Conservation (phyloP, 164 flowering plant species). For the Kingdonia uniflora region DNA sequence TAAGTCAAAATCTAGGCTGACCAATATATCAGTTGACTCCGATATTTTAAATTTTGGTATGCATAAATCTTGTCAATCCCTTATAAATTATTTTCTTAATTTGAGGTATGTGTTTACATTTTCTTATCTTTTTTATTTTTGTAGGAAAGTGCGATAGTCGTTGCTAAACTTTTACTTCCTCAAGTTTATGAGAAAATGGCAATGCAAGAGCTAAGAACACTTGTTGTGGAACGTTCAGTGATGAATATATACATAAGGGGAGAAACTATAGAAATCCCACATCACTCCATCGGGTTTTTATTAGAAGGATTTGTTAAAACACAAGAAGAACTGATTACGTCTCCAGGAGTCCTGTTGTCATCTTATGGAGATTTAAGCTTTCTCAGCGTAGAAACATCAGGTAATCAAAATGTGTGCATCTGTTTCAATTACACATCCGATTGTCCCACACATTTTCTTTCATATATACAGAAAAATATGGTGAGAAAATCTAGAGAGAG, state of each 20-base stretch:
- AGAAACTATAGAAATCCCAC: slow-evolving; percentile 62
- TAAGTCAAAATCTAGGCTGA: too few species aligned
- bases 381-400: slow-evolving; percentile 28
- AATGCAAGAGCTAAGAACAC: slow-evolving; percentile 70
- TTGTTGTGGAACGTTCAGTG: slow-evolving; percentile 62
- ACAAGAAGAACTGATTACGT: slow-evolving; percentile 44
- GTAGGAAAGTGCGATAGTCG: slow-evolving; percentile 71
- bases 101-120: too few species aligned
- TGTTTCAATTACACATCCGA: too few species aligned
- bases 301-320: slow-evolving; percentile 65
- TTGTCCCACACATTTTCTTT: too few species aligned
- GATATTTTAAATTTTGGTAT: too few species aligned
- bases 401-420: slow-evolving; percentile 30
- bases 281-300: slow-evolving; percentile 50
- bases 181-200: slow-evolving; percentile 66
- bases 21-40: too few species aligned
- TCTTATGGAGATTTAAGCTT: slow-evolving; percentile 37
- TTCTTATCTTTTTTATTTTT: slow-evolving; percentile 2
- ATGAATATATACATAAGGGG: slow-evolving; percentile 59
- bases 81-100: too few species aligned
- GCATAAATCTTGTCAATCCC: too few species aligned
- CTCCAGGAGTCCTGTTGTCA: slow-evolving; percentile 62
- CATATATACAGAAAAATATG: too few species aligned
- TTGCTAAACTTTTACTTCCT: slow-evolving; percentile 81
- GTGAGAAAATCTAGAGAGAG: too few species aligned